phyloP scores from a whole-genome alignment of 495 filamentous ascomycete genomes.

The Podospora australis region DNA sequence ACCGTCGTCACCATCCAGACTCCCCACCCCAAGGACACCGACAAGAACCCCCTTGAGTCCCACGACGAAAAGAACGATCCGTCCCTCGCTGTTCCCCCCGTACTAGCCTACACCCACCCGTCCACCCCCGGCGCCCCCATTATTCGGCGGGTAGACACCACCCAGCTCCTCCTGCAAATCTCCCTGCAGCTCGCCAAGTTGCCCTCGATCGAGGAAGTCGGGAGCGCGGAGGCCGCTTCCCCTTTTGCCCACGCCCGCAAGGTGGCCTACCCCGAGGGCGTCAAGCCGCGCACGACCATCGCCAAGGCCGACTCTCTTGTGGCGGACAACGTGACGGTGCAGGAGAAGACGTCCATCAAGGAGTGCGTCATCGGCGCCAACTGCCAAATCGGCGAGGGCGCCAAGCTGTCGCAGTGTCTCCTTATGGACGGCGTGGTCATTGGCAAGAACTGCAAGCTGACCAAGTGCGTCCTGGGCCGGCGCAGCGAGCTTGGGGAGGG shows the following conservation, averaged over 20 bases:
- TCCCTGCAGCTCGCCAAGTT: slow-evolving; percentile 82
- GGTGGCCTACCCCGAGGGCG: slow-evolving; percentile 68
- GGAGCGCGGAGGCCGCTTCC: slow-evolving; percentile 46
- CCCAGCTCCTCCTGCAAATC: slow-evolving; percentile 67
- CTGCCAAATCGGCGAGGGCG: slow-evolving; percentile 73
- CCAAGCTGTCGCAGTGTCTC: slow-evolving; percentile 72
- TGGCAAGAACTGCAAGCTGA: slow-evolving; percentile 67
- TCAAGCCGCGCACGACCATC: slow-evolving; percentile 70
- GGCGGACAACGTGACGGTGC: slow-evolving; percentile 77
- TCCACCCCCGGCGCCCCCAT: slow-evolving; percentile 42
- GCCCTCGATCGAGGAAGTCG: slow-evolving; percentile 58
- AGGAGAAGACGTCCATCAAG: slow-evolving; percentile 78
- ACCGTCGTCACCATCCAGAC: neutral
- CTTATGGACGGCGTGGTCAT: slow-evolving; percentile 87
- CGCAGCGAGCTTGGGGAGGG: slow-evolving; percentile 69
- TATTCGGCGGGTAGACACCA: slow-evolving; percentile 81
- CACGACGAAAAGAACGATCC: slow-evolving; percentile 28
- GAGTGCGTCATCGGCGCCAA: slow-evolving; percentile 81
- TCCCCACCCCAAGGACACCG: neutral
- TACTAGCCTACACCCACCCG: slow-evolving; percentile 72
- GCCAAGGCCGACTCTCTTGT: slow-evolving; percentile 70
- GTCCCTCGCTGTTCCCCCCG: slow-evolving; percentile 53
- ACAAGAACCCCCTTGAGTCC: slow-evolving; percentile 8
- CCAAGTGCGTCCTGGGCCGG: slow-evolving; percentile 74
- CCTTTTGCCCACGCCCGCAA: slow-evolving; percentile 71